Base-by-base conservation (phyloP, 169 alveolate genomes). In the Cryptosporidium tyzzeri region DNA sequence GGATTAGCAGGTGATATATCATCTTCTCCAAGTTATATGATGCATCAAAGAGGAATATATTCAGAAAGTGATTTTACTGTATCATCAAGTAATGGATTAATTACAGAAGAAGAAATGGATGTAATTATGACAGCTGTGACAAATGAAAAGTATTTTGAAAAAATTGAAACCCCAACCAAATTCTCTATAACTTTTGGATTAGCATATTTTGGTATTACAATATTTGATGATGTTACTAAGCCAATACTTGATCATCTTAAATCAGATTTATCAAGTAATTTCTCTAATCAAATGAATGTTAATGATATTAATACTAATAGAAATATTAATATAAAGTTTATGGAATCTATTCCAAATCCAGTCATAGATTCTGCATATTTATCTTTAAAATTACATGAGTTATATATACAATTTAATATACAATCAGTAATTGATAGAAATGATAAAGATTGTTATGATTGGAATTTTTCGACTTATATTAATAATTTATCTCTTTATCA, bases 61-160 rank as follows among this genome's bases (percentile, higher is more conserved):
- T 55, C 70, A 33, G 55, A 80, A 9, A 55, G 59, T 62, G 89
- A 59, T 59, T 59, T 62, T 65, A 80, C 89, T 0, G 89, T 62
- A 31, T 53, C 86, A 3, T 80, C 75, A 2, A 80, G 35, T 62
- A 65, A 65, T 48, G 68, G 80, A n/a, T 37, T 80, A 33, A 80
- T 80, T 12, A 80, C 89, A 9, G 89, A 80, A 26, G 89, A 80
- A n/a, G 89, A 80, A 29, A 80, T 80, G 89, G 68, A 80, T 26
- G 89, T 80, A 5, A 80, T 80, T 21, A 80, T 80, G 75, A 80
- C 89, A 21, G 89, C 89, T 16, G 89, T 80, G 6, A 80, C 89
- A 16, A 80, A 62, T 62, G 89, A 80, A 65, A 80, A 80, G 41
- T 80, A 80, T 44, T 80, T 80, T 80, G 89, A 80, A 21, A 80